phyloP scores from a whole-genome alignment of 169 alveolate genomes.

The Plasmodium inui region DNA sequence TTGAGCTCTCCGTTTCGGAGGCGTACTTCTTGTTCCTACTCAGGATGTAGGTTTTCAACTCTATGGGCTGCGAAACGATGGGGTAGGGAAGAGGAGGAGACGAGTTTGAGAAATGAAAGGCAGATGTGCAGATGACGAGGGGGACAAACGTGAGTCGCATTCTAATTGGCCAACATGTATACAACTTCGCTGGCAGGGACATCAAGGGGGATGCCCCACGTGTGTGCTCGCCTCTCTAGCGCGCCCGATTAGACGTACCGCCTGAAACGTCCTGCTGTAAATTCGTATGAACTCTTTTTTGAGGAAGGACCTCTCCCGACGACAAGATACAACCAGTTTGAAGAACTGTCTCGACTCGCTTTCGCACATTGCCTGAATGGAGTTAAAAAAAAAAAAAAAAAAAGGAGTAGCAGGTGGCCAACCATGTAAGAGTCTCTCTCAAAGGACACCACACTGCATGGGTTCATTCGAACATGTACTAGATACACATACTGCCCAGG shows the following conservation, averaged over 20 bases:
- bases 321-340: slow-evolving; percentile 54
- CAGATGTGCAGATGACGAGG: not conserved
- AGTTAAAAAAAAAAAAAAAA: slow-evolving; percentile 5
- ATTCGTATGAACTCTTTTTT: slow-evolving; percentile 36
- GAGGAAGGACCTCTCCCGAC: slow-evolving; percentile 37
- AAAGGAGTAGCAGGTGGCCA: not conserved
- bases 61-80: slow-evolving; percentile 37
- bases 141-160: not conserved
- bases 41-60: slow-evolving; percentile 22
- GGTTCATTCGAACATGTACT: not conserved
- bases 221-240: not conserved
- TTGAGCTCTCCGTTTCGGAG: slow-evolving; percentile 19
- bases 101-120: not conserved
- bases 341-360: not conserved
- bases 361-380: slow-evolving; percentile 28
- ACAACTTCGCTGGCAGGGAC: not conserved
- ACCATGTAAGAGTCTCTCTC: not conserved
- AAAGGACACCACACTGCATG: not conserved
- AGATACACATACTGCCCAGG: not conserved
- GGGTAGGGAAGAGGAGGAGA: not conserved
- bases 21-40: slow-evolving; percentile 59
- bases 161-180: not conserved
- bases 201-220: not conserved
- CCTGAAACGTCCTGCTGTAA: slow-evolving; percentile 31
- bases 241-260: slow-evolving; percentile 1